Conservation (phyloP, 768 basidiomycete species). For the Sistotremastrum niveocremeum region DNA sequence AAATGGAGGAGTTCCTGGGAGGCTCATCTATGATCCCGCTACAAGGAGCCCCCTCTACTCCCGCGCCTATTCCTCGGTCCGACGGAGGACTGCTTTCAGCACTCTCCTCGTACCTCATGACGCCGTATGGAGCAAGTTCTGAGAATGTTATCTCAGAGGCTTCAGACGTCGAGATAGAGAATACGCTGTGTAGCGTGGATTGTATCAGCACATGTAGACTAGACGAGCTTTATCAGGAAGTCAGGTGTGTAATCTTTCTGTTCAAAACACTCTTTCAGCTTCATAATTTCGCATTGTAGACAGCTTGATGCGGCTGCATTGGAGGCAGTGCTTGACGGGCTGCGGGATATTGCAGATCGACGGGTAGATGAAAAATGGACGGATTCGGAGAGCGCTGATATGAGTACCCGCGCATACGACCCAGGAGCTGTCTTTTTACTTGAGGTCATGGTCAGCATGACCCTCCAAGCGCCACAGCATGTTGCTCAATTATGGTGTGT, state of each 20-base stretch:
- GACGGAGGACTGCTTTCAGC: conserved; percentile 93
- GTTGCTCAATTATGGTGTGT: conserved; percentile 84
- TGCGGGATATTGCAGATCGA: conserved; percentile 85
- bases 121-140: conserved; percentile 67
- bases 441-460: conserved; percentile 88
- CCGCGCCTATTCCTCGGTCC: conserved; percentile 26
- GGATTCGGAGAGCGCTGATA: conserved; percentile 2
- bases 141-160: conserved; percentile 77
- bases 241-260: conserved; percentile 48
- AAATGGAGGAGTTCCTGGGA: conserved; percentile 98
- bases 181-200: conserved; percentile 87
- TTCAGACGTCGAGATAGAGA: conserved; percentile 87
- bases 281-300: conserved; percentile 25
- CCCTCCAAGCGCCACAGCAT: conserved; percentile 58
- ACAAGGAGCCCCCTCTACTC: conserved; percentile 52
- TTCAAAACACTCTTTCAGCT: neutral
- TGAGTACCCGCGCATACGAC: conserved; percentile 67
- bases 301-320: conserved; percentile 69
- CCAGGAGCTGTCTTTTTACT: conserved; percentile 89
- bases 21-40: conserved; percentile 88
- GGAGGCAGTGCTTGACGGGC: conserved; percentile 69
- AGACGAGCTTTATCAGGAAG: conserved; percentile 89
- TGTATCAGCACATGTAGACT: conserved; percentile 88
- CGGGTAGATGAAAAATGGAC: conserved; percentile 67
- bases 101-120: conserved; percentile 90